Evolutionary conservation across 805 yeast genomes (phyloP).

Genomic region (Hanseniaspora mollemarum): DNA sequence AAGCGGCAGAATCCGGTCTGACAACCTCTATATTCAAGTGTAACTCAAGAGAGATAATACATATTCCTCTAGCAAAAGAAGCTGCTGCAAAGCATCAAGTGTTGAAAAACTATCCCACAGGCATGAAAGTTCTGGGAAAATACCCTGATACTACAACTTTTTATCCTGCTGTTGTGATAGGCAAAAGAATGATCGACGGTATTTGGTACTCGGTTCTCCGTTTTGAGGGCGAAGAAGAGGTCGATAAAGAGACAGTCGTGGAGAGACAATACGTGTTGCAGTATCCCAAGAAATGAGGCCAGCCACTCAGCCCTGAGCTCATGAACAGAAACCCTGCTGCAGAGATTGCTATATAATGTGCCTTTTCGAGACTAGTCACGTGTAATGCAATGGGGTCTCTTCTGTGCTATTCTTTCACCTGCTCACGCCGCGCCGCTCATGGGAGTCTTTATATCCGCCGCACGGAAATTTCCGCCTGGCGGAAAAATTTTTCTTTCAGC

Average conservation of each 20-base stretch:
- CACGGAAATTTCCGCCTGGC: background rate
- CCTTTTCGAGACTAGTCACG: no score
- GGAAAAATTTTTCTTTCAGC: background rate
- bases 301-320: background rate
- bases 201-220: conserved; percentile 49
- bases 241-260: conserved; percentile 87
- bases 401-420: no score
- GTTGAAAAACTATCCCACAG: conserved; percentile 51
- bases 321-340: background rate
- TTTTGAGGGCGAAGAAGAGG: conserved; percentile 97
- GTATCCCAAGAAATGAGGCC: conserved; percentile 38
- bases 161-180: conserved; percentile 85
- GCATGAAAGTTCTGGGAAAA: conserved; percentile 76
- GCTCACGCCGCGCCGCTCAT: no score
- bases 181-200: conserved; percentile 45
- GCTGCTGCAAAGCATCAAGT: conserved; percentile 19
- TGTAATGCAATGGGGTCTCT: no score
- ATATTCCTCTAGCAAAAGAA: conserved; percentile 46
- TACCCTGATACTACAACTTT: conserved; percentile 97
- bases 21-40: conserved; percentile 81
- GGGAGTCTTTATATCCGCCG: no score
- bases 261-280: conserved; percentile 74
- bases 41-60: conserved; percentile 62
- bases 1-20: conserved; percentile 86
- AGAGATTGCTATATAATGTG: no score